Base-by-base conservation (phyloP, 2,329 filamentous ascomycete genomes). In the Fusarium avenaceum region DNA sequence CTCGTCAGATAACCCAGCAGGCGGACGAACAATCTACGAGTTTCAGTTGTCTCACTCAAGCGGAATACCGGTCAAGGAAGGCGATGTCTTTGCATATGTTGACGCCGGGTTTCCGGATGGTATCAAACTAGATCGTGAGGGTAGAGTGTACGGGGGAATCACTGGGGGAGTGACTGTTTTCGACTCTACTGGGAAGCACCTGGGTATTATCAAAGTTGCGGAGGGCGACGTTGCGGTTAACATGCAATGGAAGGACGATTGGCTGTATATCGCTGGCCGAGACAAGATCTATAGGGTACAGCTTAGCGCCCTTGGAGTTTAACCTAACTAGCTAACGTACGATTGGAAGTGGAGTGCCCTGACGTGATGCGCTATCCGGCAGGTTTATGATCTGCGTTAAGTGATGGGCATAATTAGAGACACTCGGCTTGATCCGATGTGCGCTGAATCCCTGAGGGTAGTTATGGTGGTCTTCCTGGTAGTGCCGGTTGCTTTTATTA, bases 191-290 rank as follows among this genome's bases (percentile, higher is more conserved):
- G 30, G 45, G 30, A 20, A 22, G 15, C 30, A 24, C 7, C 14
- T 35, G n/a, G 19, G 45, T 11, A 22, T 33, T 7, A 35, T 35
- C 6, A 48, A 48, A 19, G 45, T 35, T 17, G 28, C 19, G 7
- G 30, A 48, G 15, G 30, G 45, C 17, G 45, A 48, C 19, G 28
- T 32, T 48, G 45, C 45, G n/a, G 30, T 48, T 22, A 48, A 48
- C 30, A 35, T 48, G 45, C 45, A 48, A 15, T 48, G 30, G 30
- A 32, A 33, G 28, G 30, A 47, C 5, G 30, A 35, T 15, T 33
- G n/a, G 28, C 28, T 47, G 45, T 47, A 47, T 19, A 47, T 47
- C 7, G 22, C 22, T 24, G 22, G 22, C 22, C 4, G 22, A 24
- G 22, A 24, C 22, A 24, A 24, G 22, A 24, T 24, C 22, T 24